These are phyloP conservation scores for Verticillium dahliae DNA, from an alignment of 2,329 filamentous ascomycete species.

Conservation along the genomic window DNA sequence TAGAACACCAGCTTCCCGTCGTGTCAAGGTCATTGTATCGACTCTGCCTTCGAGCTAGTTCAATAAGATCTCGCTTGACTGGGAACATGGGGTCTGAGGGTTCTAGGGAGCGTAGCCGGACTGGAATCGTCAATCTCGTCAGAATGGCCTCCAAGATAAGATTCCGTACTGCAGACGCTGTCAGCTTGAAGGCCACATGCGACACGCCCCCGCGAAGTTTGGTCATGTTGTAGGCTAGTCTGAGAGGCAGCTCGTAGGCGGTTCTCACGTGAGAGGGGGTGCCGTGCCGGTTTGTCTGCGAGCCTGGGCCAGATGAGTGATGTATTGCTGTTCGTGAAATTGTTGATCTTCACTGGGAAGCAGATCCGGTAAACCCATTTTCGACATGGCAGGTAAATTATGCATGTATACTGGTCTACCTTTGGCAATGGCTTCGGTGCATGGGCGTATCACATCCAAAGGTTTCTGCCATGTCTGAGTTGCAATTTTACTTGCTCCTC, in stretches of 20 bases:
- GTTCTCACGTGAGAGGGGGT: background rate
- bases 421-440: no score
- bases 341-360: no score
- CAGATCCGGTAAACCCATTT: no score
- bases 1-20: background rate
- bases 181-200: background rate
- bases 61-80: constrained; percentile 1
- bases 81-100: no score
- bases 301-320: background rate
- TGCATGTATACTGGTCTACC: no score
- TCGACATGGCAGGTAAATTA: background rate
- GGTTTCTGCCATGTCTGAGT: no score
- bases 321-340: background rate
- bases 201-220: background rate
- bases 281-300: background rate
- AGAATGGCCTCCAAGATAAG: no score
- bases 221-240: background rate
- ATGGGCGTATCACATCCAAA: no score
- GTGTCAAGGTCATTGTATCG: constrained; percentile 6
- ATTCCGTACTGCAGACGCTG: background rate
- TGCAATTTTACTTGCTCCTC: no score
- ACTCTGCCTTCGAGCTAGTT: constrained; percentile 9
- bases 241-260: background rate
- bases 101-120: no score
- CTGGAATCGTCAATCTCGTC: no score